A percentile compares a stretch with the other conserved stretches of the same genome.
These are phyloP conservation scores for Epichloe glyceriae DNA, from an alignment of 2,329 filamentous ascomycete species.

Conservation along the genomic window DNA sequence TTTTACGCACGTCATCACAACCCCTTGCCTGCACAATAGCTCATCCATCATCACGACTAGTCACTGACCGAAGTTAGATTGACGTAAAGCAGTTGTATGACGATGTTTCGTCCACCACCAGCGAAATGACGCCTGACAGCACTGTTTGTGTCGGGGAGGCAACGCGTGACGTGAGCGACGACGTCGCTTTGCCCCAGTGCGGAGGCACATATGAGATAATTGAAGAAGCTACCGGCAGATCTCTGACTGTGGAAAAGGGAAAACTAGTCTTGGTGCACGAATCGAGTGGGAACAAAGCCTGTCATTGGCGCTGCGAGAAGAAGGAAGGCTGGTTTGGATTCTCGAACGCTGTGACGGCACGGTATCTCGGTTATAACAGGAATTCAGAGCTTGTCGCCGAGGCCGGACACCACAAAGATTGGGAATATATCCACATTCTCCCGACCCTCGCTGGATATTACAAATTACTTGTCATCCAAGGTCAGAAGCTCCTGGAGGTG, in stretches of 20 bases:
- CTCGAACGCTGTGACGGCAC: background rate
- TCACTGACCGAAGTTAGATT: no score
- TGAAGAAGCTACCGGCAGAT: accelerated
- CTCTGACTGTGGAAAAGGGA: background rate
- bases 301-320: background rate
- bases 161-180: background rate
- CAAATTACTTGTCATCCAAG: no score
- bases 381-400: no score
- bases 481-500: no score
- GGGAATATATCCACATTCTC: no score
- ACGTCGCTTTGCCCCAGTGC: background rate
- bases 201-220: background rate
- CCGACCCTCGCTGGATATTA: no score
- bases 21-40: no score
- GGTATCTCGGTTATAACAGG: background rate
- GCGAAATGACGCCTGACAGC: no score
- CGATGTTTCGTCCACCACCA: background rate
- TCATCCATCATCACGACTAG: no score
- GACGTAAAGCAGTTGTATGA: no score
- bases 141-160: no score
- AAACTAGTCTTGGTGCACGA: background rate
- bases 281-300: background rate
- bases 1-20: no score
- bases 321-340: background rate
- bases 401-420: accelerated